Evolutionary conservation across 1,284 basidiomycete species (phyloP).

Genomic region (Athelia sp.): DNA sequence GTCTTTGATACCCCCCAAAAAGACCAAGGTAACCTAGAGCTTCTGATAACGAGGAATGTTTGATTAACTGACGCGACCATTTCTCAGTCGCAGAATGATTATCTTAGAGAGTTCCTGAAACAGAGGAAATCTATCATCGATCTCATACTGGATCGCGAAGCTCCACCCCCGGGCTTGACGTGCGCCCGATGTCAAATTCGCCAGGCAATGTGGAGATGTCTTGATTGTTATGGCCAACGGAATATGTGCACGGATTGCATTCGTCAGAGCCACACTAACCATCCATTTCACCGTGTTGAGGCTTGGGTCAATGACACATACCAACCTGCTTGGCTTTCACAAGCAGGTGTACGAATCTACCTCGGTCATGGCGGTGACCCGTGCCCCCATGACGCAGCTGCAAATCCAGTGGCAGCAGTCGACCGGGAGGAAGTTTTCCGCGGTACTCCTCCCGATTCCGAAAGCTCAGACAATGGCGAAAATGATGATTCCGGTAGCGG

Average conservation of each 20-base stretch:
- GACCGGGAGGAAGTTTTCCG: no score
- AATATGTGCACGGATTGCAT: not conserved
- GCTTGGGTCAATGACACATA: not conserved
- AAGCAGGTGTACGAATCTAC: not conserved
- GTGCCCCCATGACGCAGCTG: not conserved
- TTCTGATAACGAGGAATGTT: no score
- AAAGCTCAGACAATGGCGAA: no score
- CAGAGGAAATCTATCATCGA: not conserved
- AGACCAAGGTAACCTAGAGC: no score
- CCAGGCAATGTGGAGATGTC: not conserved
- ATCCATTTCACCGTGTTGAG: not conserved
- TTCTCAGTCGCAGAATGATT: conserved; percentile 2
- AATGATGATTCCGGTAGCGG: no score
- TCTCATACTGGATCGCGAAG: not conserved
- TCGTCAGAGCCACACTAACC: not conserved
- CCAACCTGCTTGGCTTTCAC: not conserved
- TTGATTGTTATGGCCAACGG: not conserved
- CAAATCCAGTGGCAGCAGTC: no score
- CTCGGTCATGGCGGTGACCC: not conserved
- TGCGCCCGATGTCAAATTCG: not conserved
- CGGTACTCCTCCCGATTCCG: no score
- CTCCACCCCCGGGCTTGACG: not conserved
- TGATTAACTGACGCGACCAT: no score
- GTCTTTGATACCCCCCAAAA: no score
- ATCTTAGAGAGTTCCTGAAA: not conserved